Conservation (phyloP, 805 yeast genomes). For the Cyberlindnera sargentensis region DNA sequence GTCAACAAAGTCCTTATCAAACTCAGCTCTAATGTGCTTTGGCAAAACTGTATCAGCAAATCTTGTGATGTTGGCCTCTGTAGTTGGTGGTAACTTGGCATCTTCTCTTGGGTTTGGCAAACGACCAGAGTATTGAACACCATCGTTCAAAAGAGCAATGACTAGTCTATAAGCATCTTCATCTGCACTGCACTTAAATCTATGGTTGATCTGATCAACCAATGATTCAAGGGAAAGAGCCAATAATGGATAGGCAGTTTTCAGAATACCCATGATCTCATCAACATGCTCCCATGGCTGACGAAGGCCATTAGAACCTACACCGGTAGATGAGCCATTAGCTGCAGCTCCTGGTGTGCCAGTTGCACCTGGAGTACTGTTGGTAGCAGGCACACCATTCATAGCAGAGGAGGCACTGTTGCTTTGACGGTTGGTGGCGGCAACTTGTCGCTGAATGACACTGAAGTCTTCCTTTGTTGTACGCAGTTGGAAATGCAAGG, state of each 20-base stretch:
- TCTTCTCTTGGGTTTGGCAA: conserved; percentile 82
- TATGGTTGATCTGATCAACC: conserved; percentile 90
- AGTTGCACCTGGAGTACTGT: background rate
- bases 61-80: conserved; percentile 79
- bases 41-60: conserved; percentile 94
- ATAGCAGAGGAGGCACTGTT: too few relatives aligned
- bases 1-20: conserved; percentile 83
- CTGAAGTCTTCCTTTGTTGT: conserved; percentile 94
- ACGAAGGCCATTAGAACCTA: conserved; percentile 21
- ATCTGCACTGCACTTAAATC: conserved; percentile 90
- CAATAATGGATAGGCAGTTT: conserved; percentile 91
- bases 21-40: conserved; percentile 78
- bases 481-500: conserved; percentile 89
- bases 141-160: conserved; percentile 88
- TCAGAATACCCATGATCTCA: conserved; percentile 89
- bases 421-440: conserved; percentile 33
- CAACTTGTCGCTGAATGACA: conserved; percentile 74
- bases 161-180: conserved; percentile 94
- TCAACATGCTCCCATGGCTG: conserved; percentile 93
- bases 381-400: background rate
- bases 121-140: conserved; percentile 82
- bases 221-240: conserved; percentile 90
- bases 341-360: background rate
- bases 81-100: conserved; percentile 81
- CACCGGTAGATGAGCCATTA: conserved; percentile 1